Conservation (phyloP, 2,329 filamentous ascomycete genomes). For the Diaporthe citrichinensis region DNA sequence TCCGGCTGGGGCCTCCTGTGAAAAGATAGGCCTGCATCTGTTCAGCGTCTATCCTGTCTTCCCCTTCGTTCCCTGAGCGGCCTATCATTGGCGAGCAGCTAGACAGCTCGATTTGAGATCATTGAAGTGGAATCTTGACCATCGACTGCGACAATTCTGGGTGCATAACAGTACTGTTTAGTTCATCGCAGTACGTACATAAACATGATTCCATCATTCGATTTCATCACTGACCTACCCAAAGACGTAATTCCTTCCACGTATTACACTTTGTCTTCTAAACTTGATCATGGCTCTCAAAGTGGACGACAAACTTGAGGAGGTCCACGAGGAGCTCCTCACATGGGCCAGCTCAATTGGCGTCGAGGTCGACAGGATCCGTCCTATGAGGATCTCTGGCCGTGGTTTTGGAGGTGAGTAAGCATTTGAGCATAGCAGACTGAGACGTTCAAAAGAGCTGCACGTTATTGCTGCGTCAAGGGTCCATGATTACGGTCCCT, state of each 20-base stretch:
- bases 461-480: background rate
- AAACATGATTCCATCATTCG: background rate
- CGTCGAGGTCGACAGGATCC: slow-evolving; percentile 76
- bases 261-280: no score
- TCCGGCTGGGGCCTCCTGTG: background rate
- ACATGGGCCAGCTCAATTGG: slow-evolving; percentile 77
- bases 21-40: background rate
- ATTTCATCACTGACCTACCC: background rate
- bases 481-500: no score
- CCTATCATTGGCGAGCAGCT: background rate
- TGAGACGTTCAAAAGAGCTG: background rate
- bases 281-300: background rate
- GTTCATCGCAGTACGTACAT: background rate
- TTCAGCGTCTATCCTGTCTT: background rate
- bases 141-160: background rate
- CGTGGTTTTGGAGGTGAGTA: slow-evolving; percentile 75
- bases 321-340: slow-evolving; percentile 66
- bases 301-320: slow-evolving; percentile 43
- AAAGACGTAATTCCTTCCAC: background rate
- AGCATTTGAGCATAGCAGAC: background rate
- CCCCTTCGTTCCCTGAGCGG: background rate
- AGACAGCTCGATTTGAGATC: background rate
- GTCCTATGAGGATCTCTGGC: slow-evolving; percentile 76
- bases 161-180: background rate
- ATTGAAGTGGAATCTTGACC: background rate